These are phyloP conservation scores for Dipteronia sinensis DNA, from an alignment of 345 rosid species.

Conservation along the genomic window DNA sequence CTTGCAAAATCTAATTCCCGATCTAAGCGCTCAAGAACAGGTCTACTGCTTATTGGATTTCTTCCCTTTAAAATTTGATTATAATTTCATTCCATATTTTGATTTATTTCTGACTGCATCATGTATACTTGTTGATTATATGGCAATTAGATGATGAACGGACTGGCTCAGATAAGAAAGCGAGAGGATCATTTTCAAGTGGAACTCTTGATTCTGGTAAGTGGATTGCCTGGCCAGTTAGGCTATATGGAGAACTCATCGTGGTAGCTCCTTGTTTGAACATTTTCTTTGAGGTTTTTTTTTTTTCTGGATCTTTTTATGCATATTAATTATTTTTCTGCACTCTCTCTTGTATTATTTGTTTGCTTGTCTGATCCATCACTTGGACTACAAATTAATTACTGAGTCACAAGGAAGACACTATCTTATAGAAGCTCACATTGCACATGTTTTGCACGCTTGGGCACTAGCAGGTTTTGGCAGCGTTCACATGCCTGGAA, in stretches of 20 bases:
- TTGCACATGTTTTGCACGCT: slow-evolving; percentile 90
- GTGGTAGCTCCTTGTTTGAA: slow-evolving; percentile 13
- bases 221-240: slow-evolving; percentile 21
- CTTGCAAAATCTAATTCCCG: slow-evolving; percentile 91
- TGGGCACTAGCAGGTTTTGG: slow-evolving; percentile 98
- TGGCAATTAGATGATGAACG: slow-evolving; percentile 56
- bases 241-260: slow-evolving; percentile 19
- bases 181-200: slow-evolving; percentile 41
- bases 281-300: slow-evolving; percentile 19
- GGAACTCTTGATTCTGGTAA: slow-evolving; percentile 57
- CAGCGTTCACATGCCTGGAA: slow-evolving; percentile 91
- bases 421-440: slow-evolving; percentile 76
- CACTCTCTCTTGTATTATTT: slow-evolving; percentile 4
- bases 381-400: slow-evolving; percentile 40
- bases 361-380: slow-evolving; percentile 25
- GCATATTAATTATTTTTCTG: slow-evolving; percentile 12
- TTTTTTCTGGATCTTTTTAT: slow-evolving; percentile 11
- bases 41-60: slow-evolving; percentile 32
- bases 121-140: slow-evolving; percentile 22
- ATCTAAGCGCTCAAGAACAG: slow-evolving; percentile 80
- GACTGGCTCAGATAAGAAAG: slow-evolving; percentile 60
- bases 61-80: background rate
- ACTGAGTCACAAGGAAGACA: slow-evolving; percentile 53
- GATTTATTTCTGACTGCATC: background rate
- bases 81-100: slow-evolving; percentile 8